These are phyloP conservation scores for Pseudomonodictys pantanalensis DNA, from an alignment of 495 filamentous ascomycete species.

Conservation along the genomic window DNA sequence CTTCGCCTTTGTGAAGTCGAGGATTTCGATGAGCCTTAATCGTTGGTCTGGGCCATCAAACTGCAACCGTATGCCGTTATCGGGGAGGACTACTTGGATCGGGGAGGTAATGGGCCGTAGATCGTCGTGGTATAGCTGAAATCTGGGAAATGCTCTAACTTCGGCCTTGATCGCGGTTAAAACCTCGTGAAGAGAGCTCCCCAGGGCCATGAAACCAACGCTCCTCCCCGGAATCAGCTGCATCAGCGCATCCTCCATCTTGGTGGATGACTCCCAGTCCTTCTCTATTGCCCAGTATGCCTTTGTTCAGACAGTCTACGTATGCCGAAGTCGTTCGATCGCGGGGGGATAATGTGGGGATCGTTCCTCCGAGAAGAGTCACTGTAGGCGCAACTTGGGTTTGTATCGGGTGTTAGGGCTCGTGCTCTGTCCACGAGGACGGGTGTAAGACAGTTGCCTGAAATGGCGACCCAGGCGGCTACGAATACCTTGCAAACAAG, in stretches of 20 bases:
- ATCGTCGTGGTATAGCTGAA: constrained; percentile 75
- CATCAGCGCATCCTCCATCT: constrained; percentile 42
- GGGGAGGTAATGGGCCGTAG: constrained; percentile 67
- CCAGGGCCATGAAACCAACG: constrained; percentile 76
- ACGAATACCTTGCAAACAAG: too few species aligned
- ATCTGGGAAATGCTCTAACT: constrained; percentile 72
- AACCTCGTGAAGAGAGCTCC: constrained; percentile 85
- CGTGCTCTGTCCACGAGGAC: constrained; percentile 27
- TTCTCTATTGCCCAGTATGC: too few species aligned
- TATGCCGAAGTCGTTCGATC: neutral
- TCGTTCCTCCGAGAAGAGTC: too few species aligned
- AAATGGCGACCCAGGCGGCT: neutral
- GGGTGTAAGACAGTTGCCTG: constrained; percentile 8
- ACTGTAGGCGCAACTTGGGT: neutral
- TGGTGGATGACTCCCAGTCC: neutral
- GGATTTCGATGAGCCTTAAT: constrained; percentile 81
- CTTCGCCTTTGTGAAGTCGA: constrained; percentile 83
- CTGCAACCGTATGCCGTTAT: constrained; percentile 81
- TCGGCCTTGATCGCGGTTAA: constrained; percentile 81
- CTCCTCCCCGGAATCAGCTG: constrained; percentile 74
- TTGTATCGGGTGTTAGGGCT: neutral
- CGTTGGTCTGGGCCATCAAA: constrained; percentile 95
- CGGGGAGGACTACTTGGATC: constrained; percentile 68
- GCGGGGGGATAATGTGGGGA: too few species aligned
- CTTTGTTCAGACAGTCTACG: neutral